These are phyloP conservation scores for Ailanthus altissimus DNA, from an alignment of 345 rosid genomes.

Conservation along the genomic window DNA sequence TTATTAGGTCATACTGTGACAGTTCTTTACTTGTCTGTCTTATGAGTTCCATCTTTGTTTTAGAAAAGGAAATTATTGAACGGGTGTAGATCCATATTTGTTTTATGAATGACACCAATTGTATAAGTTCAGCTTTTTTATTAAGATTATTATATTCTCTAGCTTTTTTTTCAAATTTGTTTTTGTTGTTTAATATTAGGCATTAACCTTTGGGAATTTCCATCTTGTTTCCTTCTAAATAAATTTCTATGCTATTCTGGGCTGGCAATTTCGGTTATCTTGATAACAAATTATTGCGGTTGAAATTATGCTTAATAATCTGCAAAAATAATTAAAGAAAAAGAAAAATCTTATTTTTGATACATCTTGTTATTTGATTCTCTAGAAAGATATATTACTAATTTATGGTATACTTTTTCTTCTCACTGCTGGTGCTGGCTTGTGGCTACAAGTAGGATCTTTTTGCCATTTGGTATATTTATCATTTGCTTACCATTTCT, in stretches of 20 bases:
- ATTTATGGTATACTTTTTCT: background rate
- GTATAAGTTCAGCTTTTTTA: background rate
- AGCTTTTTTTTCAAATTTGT: background rate
- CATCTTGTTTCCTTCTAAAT: background rate
- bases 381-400: background rate
- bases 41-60: background rate
- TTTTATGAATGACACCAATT: background rate
- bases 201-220: background rate
- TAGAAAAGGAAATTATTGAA: background rate
- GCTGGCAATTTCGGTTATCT: background rate
- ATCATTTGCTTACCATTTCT: no score
- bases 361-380: background rate
- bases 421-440: background rate
- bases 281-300: background rate
- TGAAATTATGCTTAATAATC: background rate
- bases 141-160: background rate
- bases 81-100: background rate
- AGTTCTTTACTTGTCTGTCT: background rate
- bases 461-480: background rate
- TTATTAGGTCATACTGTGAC: background rate
- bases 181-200: background rate
- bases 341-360: background rate
- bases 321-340: background rate
- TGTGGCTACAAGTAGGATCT: slow-evolving; percentile 3
- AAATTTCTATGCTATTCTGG: background rate